Percentiles rank a stretch among this genome's conserved stretches.
Evolutionary conservation across 2,329 filamentous ascomycete genomes (phyloP).

Genomic region (Exophiala viscosa): DNA sequence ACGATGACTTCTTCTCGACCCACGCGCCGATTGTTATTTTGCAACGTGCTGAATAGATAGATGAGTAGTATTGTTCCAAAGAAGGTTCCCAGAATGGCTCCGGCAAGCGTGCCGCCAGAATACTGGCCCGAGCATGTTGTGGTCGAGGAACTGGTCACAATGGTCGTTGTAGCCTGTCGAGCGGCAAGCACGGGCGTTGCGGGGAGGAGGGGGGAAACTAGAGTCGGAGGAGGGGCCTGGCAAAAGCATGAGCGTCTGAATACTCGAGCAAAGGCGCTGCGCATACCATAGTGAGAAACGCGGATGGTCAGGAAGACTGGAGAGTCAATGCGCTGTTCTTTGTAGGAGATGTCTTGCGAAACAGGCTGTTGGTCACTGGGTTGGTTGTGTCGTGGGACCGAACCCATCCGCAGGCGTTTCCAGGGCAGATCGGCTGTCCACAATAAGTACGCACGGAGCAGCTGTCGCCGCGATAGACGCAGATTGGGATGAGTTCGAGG

Average conservation of each 20-base stretch:
- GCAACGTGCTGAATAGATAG: constrained; percentile 24
- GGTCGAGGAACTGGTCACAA: constrained; percentile 12
- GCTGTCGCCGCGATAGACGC: no score
- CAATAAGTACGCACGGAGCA: no score
- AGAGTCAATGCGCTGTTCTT: background rate
- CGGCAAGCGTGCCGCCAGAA: constrained; percentile 27
- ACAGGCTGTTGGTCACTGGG: background rate
- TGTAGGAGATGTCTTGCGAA: no score
- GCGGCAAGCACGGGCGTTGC: constrained; percentile 18
- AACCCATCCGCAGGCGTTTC: background rate
- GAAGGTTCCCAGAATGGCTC: constrained; percentile 28
- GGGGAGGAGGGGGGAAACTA: constrained; percentile 16
- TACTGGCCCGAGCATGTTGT: constrained; percentile 26
- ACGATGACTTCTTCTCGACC: constrained; percentile 24
- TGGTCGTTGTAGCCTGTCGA: constrained; percentile 24
- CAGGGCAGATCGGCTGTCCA: background rate
- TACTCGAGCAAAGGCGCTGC: background rate
- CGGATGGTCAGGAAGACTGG: background rate
- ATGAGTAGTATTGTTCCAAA: constrained; percentile 28
- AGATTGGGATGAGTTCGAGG: no score
- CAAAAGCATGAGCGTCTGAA: background rate
- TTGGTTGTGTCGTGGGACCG: background rate
- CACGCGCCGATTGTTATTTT: constrained; percentile 7
- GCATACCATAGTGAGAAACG: constrained; percentile 16
- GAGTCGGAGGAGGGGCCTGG: constrained; percentile 14